phyloP scores from a whole-genome alignment of 2,329 filamentous ascomycete species.

The Periconia sp. region DNA sequence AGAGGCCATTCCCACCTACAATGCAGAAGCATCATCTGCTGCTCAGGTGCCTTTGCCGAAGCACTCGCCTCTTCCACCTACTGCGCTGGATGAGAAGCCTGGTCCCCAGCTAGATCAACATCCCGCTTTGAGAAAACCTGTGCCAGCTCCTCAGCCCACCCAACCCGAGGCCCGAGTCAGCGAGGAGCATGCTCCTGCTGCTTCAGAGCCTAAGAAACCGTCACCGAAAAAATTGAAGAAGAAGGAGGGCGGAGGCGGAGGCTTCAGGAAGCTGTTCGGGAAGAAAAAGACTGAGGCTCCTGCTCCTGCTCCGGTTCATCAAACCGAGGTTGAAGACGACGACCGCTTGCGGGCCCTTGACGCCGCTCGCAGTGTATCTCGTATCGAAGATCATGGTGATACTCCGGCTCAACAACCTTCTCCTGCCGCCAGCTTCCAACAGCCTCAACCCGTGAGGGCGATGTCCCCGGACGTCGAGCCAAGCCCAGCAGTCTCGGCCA shows the following conservation, averaged over 20 bases:
- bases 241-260: slow-evolving; percentile 39
- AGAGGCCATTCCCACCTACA: slow-evolving; percentile 13
- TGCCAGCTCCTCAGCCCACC: slow-evolving; percentile 36
- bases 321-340: slow-evolving; percentile 22
- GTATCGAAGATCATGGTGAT: slow-evolving; percentile 26
- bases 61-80: slow-evolving; percentile 13
- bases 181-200: slow-evolving; percentile 23
- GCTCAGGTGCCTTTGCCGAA: slow-evolving; percentile 41
- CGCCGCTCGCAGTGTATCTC: slow-evolving; percentile 31
- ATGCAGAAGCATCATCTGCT: slow-evolving; percentile 37
- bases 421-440: slow-evolving; percentile 25
- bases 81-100: slow-evolving; percentile 35
- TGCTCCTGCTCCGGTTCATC: slow-evolving; percentile 18
- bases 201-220: slow-evolving; percentile 32
- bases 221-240: slow-evolving; percentile 47
- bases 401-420: slow-evolving; percentile 32
- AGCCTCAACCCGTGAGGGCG: slow-evolving; percentile 24
- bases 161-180: slow-evolving; percentile 21
- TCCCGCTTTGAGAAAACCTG: slow-evolving; percentile 48
- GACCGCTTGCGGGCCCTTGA: slow-evolving; percentile 25
- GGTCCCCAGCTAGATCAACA: slow-evolving; percentile 42
- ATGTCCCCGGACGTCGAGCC: slow-evolving; percentile 32
- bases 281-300: slow-evolving; percentile 43
- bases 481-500: slow-evolving; percentile 31
- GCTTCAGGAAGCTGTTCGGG: slow-evolving; percentile 49